phyloP scores from a whole-genome alignment of 225 moss, liverwort and hornwort species.

The Sphagnum contortum region DNA sequence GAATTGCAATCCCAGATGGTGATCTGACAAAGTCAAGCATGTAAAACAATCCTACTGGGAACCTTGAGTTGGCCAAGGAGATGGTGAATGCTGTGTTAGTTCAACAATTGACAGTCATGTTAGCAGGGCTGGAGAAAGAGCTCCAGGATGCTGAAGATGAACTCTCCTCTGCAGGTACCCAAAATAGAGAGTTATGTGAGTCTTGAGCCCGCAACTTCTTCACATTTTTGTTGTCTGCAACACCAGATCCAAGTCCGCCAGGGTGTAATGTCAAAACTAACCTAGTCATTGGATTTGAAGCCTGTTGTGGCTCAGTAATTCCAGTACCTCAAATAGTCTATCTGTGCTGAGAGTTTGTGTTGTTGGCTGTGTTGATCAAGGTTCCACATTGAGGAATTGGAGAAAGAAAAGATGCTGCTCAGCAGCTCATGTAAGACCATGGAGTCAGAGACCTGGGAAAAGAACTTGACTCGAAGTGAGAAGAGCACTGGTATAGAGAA shows the following conservation, averaged over 20 bases:
- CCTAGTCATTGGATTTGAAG: too few species aligned
- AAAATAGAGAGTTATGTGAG: too few species aligned
- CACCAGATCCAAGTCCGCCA: too few species aligned
- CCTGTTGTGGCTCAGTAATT: too few species aligned
- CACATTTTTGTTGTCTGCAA: too few species aligned
- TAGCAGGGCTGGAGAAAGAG: conserved; percentile 53
- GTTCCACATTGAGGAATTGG: conserved; percentile 59
- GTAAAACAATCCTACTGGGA: conserved; percentile 30
- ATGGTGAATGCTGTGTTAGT: conserved; percentile 43
- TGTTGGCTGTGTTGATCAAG: conserved; percentile 4
- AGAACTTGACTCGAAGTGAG: background rate
- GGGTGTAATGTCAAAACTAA: too few species aligned
- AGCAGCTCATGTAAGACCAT: too few species aligned
- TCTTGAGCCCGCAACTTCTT: too few species aligned
- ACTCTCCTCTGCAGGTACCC: conserved; percentile 42
- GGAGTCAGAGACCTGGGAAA: too few species aligned
- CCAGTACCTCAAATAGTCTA: background rate
- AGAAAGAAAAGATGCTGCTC: conserved; percentile 19
- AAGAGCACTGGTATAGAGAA: conserved; percentile 1
- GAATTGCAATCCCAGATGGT: conserved; percentile 51
- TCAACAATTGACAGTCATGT: conserved; percentile 48
- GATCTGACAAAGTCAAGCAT: conserved; percentile 57
- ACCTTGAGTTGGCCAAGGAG: conserved; percentile 29
- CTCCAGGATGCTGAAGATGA: conserved; percentile 66
- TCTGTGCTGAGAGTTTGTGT: background rate